Evolutionary conservation across 139 green algal species (phyloP).

Genomic region (Trebouxia sp.): DNA sequence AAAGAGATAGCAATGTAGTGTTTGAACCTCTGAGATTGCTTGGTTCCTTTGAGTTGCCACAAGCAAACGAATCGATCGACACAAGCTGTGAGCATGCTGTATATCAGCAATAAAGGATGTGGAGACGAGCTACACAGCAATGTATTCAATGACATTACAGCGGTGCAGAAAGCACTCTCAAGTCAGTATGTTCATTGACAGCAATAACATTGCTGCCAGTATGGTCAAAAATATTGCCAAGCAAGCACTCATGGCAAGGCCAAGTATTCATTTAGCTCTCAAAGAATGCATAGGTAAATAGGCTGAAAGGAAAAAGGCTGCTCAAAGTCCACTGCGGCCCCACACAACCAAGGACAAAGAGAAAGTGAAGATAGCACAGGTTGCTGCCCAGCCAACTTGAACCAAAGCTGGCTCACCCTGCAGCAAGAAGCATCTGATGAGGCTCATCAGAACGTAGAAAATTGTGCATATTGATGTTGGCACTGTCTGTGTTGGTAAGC

Average conservation of each 20-base stretch:
- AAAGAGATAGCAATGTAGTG: too few relatives aligned
- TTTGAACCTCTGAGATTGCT: too few relatives aligned
- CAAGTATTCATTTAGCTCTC: neutral
- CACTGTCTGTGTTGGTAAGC: neutral
- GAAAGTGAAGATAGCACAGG: constrained; percentile 89
- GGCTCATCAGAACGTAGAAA: neutral
- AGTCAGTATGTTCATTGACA: too few relatives aligned
- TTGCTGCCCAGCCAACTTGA: constrained; percentile 83
- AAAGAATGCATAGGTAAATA: neutral
- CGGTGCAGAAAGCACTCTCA: too few relatives aligned
- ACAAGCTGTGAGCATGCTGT: too few relatives aligned
- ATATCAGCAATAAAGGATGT: too few relatives aligned
- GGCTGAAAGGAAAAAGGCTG: neutral
- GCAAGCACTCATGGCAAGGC: neutral
- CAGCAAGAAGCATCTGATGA: neutral
- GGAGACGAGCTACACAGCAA: too few relatives aligned
- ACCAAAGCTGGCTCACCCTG: constrained; percentile 85
- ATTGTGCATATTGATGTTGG: neutral
- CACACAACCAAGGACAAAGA: constrained; percentile 88
- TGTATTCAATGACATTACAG: too few relatives aligned
- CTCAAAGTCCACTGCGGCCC: constrained; percentile 84
- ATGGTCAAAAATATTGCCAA: neutral
- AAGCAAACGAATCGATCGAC: too few relatives aligned
- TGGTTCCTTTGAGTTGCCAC: too few relatives aligned
- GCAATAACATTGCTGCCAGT: neutral